Evolutionary conservation across 176 grass and related monocot species (phyloP).

Genomic region (Secale cereale): DNA sequence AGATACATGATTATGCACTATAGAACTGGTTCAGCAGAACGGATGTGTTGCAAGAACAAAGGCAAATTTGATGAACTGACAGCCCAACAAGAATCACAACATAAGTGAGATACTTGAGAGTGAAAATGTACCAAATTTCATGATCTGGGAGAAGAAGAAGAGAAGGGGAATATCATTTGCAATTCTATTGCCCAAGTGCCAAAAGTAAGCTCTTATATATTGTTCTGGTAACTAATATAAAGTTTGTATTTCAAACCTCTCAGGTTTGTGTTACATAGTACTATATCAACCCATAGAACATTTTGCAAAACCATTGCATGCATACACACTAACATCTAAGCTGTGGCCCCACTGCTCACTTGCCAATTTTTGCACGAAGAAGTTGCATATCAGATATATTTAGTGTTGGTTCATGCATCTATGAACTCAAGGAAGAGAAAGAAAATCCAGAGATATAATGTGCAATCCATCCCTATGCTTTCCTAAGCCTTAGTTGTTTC

Average conservation of each 20-base stretch:
- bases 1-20: background rate
- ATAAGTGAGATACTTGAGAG: background rate
- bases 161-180: background rate
- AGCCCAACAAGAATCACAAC: background rate
- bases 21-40: background rate
- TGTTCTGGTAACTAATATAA: background rate
- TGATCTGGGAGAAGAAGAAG: background rate
- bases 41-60: background rate
- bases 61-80: background rate
- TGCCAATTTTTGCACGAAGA: background rate
- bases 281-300: background rate
- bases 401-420: background rate
- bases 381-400: background rate
- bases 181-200: background rate
- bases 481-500: background rate
- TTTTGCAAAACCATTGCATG: background rate
- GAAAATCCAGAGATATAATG: background rate
- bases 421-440: background rate
- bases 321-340: background rate
- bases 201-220: background rate
- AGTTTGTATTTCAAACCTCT: background rate
- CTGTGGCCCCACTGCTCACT: background rate
- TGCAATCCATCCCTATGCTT: background rate
- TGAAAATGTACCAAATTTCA: background rate
- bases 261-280: background rate